Percentiles rank a stretch among this genome's conserved stretches.
Conservation (phyloP, 1,284 basidiomycete species). For the Cryptococcus sp. region DNA sequence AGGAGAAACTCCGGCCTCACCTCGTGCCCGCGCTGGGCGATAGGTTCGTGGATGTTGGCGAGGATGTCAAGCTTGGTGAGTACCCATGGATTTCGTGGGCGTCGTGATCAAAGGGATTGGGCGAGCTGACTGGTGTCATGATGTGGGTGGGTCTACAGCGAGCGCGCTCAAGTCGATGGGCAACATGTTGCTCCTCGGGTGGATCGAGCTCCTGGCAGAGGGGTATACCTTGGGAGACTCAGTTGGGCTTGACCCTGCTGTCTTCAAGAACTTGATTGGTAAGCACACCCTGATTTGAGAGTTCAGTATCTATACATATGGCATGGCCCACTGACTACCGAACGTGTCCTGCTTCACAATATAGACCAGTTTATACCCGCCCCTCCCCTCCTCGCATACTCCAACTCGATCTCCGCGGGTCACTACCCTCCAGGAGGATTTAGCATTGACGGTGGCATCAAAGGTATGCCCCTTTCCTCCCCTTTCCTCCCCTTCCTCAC, state of each 20-base stretch:
- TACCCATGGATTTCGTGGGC: neutral
- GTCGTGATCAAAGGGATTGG: neutral
- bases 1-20: constrained; percentile 21
- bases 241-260: constrained; percentile 26
- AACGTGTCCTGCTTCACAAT: neutral
- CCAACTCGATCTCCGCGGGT: constrained; percentile 38
- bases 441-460: constrained; percentile 35
- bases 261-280: constrained; percentile 16
- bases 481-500: neutral
- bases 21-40: constrained; percentile 23
- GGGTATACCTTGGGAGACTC: constrained; percentile 38
- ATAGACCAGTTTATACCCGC: constrained; percentile 36
- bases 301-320: neutral
- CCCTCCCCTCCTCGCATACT: constrained; percentile 38
- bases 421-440: constrained; percentile 31
- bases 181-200: constrained; percentile 38
- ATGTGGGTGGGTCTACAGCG: constrained; percentile 15
- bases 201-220: constrained; percentile 41
- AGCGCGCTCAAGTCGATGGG: constrained; percentile 41
- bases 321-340: neutral
- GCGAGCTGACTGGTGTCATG: neutral
- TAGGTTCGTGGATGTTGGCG: constrained; percentile 32
- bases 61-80: constrained; percentile 37
- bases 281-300: neutral
- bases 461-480: constrained; percentile 25